Percentiles rank a stretch among this genome's conserved stretches.
These are phyloP conservation scores for Magnusiomyces fungicola DNA, from an alignment of 1,139 yeast species.

Conservation along the genomic window DNA sequence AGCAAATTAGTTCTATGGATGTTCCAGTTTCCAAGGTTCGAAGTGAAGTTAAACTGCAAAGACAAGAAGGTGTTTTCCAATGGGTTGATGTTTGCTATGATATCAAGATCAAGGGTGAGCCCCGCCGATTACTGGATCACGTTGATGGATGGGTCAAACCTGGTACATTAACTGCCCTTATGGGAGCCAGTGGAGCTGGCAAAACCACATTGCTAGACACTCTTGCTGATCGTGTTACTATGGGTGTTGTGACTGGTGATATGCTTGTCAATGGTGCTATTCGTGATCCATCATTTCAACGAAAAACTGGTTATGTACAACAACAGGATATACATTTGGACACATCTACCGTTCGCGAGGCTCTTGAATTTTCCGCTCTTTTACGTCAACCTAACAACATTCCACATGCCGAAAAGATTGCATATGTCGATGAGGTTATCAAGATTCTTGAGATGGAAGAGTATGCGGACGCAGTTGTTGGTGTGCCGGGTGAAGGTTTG, in stretches of 20 bases:
- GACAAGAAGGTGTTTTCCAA: slow-evolving; percentile 48
- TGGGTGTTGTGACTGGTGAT: slow-evolving; percentile 70
- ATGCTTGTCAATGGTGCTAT: slow-evolving; percentile 67
- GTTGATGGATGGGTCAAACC: slow-evolving; percentile 86
- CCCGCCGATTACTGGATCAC: slow-evolving; percentile 56
- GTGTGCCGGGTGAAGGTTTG: slow-evolving; percentile 66
- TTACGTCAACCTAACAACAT: slow-evolving; percentile 59
- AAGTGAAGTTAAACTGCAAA: slow-evolving; percentile 18
- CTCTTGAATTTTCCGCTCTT: slow-evolving; percentile 62
- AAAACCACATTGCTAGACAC: slow-evolving; percentile 72
- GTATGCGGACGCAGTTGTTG: slow-evolving; percentile 77
- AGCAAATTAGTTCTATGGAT: slow-evolving; percentile 8
- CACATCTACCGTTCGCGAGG: slow-evolving; percentile 76
- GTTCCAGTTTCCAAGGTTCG: slow-evolving; percentile 3
- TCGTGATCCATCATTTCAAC: slow-evolving; percentile 66
- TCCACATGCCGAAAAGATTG: slow-evolving; percentile 53
- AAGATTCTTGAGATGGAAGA: slow-evolving; percentile 61
- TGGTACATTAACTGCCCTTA: slow-evolving; percentile 64
- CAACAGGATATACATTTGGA: slow-evolving; percentile 72
- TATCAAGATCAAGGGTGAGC: slow-evolving; percentile 50
- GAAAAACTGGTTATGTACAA: slow-evolving; percentile 78
- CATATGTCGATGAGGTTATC: slow-evolving; percentile 65
- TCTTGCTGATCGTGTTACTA: slow-evolving; percentile 67
- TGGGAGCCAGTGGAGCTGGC: slow-evolving; percentile 92
- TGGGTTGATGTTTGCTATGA: slow-evolving; percentile 76